These are phyloP conservation scores for Paecilomyces dactylethromorphus DNA, from an alignment of 2,329 filamentous ascomycete species.

Conservation along the genomic window DNA sequence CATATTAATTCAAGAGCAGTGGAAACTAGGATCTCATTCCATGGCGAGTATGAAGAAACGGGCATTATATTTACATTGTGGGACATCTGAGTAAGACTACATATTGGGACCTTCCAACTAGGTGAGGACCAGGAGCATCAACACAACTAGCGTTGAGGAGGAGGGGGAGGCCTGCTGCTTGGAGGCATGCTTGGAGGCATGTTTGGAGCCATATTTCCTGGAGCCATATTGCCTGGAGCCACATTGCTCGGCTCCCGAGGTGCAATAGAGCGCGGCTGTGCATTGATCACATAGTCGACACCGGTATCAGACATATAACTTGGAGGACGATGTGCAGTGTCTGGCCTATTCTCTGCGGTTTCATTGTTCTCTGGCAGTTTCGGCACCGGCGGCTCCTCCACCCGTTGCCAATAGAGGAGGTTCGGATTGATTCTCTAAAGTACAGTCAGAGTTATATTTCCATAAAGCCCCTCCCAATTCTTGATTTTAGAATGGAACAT, in stretches of 20 bases:
- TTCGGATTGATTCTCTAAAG: constrained; percentile 68
- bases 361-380: constrained; percentile 11
- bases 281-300: constrained; percentile 64
- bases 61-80: not conserved
- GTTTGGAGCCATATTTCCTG: no score
- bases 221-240: no score
- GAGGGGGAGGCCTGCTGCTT: no score
- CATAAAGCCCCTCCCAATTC: no score
- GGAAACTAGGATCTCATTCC: not conserved
- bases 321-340: constrained; percentile 53
- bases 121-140: not conserved
- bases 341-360: constrained; percentile 9
- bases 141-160: not conserved
- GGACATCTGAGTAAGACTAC: not conserved
- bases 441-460: not conserved
- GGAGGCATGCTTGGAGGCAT: no score
- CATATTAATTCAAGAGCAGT: not conserved
- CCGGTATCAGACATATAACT: constrained; percentile 73
- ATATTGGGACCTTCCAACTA: not conserved
- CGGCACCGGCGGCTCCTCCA: constrained; percentile 29
- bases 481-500: not conserved
- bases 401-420: constrained; percentile 73
- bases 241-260: constrained; percentile 17
- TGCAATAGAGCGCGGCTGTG: constrained; percentile 53
- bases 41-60: not conserved